Percentiles rank a stretch among this genome's conserved stretches.
Conservation (phyloP, 148 eudicot genomes). For the Persicaria maculosa region DNA sequence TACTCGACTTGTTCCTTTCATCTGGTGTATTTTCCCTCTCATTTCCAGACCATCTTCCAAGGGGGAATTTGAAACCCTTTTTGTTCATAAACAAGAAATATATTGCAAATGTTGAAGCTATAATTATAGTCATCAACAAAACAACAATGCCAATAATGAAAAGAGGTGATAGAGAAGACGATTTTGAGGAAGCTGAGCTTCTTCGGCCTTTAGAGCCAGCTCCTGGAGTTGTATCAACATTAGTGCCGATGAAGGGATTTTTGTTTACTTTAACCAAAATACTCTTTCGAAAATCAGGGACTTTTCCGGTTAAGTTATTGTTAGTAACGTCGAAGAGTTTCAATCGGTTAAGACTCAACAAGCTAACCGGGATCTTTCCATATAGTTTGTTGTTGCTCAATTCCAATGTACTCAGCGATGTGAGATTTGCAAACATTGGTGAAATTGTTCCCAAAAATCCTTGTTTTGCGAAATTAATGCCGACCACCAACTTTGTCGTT, state of each 20-base stretch:
- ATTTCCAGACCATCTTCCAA: background rate
- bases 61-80: background rate
- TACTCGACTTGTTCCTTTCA: background rate
- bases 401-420: slow-evolving; percentile 23
- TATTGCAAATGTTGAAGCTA: slow-evolving; percentile 7
- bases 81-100: slow-evolving; percentile 14
- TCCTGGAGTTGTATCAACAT: slow-evolving; percentile 20
- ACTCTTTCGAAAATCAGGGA: slow-evolving; percentile 18
- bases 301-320: slow-evolving; percentile 31
- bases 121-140: slow-evolving; percentile 12
- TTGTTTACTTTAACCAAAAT: slow-evolving; percentile 20
- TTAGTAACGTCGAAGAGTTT: slow-evolving; percentile 27
- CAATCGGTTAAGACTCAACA: slow-evolving; percentile 19
- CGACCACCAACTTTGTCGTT: slow-evolving; percentile 14
- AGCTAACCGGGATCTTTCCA: slow-evolving; percentile 25
- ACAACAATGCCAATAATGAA: slow-evolving; percentile 13
- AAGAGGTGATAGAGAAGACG: background rate
- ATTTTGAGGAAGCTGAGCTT: background rate
- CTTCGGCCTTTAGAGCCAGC: background rate
- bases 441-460: slow-evolving; percentile 31
- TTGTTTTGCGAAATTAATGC: slow-evolving; percentile 24
- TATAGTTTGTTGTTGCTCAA: slow-evolving; percentile 24
- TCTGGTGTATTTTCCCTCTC: background rate
- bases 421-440: slow-evolving; percentile 29
- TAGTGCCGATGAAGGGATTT: slow-evolving; percentile 27